A percentile compares a stretch with the other conserved stretches of the same genome.
Conservation (phyloP, 2,329 filamentous ascomycete genomes). For the Davidsoniella virescens region DNA sequence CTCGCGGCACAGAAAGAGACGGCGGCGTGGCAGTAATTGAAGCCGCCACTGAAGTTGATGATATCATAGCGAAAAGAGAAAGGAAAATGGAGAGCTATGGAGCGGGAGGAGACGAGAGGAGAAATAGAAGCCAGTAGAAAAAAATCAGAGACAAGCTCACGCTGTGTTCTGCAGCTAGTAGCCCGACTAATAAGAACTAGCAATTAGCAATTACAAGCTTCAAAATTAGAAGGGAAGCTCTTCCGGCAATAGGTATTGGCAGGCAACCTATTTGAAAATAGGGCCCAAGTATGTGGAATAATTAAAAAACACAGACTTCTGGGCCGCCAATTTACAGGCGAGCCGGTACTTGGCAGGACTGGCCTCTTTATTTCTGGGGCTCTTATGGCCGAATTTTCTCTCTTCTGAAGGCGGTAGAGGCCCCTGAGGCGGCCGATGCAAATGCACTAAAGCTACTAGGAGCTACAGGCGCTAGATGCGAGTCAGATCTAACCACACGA, state of each 20-base stretch:
- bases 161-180: background rate
- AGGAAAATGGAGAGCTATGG: background rate
- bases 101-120: background rate
- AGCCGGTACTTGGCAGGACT: too few relatives aligned
- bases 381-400: too few relatives aligned
- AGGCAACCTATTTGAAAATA: constrained; percentile 2
- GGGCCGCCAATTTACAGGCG: too few relatives aligned
- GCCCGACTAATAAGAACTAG: background rate
- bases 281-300: background rate
- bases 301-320: background rate
- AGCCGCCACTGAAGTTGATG: constrained; percentile 3
- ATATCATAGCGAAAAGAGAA: constrained; percentile 8
- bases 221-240: too few relatives aligned
- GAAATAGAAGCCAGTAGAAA: constrained; percentile 1
- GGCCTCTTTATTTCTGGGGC: too few relatives aligned
- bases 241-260: too few relatives aligned
- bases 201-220: background rate
- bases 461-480: too few relatives aligned
- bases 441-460: too few relatives aligned
- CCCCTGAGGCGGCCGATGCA: too few relatives aligned
- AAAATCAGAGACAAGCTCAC: constrained; percentile 3
- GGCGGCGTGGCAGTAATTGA: constrained; percentile 6
- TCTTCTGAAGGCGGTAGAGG: too few relatives aligned
- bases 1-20: constrained; percentile 8
- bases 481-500: too few relatives aligned